Evolutionary conservation across 176 grass and related monocot species (phyloP).

Genomic region (Triticum timopheevii): DNA sequence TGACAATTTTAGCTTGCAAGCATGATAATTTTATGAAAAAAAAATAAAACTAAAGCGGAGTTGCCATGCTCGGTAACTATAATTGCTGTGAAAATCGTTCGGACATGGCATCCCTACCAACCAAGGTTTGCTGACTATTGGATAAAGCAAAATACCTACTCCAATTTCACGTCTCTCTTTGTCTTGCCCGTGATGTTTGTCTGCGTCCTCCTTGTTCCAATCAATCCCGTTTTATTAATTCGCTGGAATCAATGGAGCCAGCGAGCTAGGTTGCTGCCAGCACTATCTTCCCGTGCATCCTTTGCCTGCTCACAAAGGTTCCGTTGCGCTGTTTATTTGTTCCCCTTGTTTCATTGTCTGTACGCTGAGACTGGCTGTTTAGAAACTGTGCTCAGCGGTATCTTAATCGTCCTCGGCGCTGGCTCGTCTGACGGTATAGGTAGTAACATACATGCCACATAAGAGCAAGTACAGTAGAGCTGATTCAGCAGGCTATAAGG

Average conservation of each 20-base stretch:
- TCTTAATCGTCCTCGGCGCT: background rate
- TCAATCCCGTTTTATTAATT: background rate
- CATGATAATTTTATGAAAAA: no score
- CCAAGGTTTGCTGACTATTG: no score
- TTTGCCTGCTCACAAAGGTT: background rate
- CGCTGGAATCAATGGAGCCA: background rate
- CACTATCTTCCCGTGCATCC: background rate
- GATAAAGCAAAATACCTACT: no score
- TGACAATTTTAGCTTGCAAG: no score
- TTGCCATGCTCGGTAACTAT: no score
- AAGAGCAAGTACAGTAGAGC: no score
- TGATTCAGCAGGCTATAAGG: no score
- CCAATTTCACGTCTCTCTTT: background rate
- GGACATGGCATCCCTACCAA: no score
- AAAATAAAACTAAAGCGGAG: no score
- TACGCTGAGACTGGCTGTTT: background rate
- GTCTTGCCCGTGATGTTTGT: constrained; percentile 8
- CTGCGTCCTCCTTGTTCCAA: background rate
- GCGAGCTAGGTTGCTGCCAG: background rate
- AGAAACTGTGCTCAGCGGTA: background rate
- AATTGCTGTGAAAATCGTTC: no score
- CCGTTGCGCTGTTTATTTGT: no score
- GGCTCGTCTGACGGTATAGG: background rate
- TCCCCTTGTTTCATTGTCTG: background rate
- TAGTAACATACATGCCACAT: no score